Evolutionary conservation across 495 filamentous ascomycete species (phyloP), one percentile per base, ranked within the genome.

Genomic region (Geopyxis carbonaria): DNA sequence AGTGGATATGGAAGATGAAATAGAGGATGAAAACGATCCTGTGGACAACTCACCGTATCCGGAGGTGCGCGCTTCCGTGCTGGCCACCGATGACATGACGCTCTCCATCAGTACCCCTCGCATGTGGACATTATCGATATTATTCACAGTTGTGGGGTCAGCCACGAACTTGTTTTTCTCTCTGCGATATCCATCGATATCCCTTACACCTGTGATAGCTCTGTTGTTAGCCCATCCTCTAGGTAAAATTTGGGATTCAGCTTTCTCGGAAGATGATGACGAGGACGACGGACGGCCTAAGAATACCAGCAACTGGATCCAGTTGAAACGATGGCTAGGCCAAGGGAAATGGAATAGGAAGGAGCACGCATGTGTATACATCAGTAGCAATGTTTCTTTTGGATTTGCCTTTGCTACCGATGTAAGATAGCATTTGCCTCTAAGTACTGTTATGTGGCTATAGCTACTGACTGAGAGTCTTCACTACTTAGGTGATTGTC

Each of bases 331-430:
- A 4, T 86, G 80, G 80, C 62, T 87, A 9, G 76, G 73, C 9
- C 81, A 84, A 47, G 80, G 80, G 3, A 66, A 61, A 22, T 87
- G 80, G 80, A 87, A 87, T 52, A 73, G 80, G 48, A 86, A 87
- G 55, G 80, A 87, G 56, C 80, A 87, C 59, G 76, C 70, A 36
- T 87, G 80, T 56, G 78, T 87, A 39, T 87, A 85, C 48, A 80
- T 86, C 47, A 80, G 75, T 63, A 86, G 81, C 59, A 87, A 87
- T 57, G 79, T 87, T 20, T 81, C 80, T n/a, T 87, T 87, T 51
- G 81, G 80, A 0, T 87, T 87, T 60, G 80, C 80, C 18, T 87
- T 86, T 58, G 76, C 76, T 31, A 83, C 78, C 24, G 78, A 83
- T 58, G 72, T 67, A 47, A 42, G 62, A 33, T 5, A 28, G 25